Base-by-base conservation (phyloP, 75 land plant species). In the Picea glauca region DNA sequence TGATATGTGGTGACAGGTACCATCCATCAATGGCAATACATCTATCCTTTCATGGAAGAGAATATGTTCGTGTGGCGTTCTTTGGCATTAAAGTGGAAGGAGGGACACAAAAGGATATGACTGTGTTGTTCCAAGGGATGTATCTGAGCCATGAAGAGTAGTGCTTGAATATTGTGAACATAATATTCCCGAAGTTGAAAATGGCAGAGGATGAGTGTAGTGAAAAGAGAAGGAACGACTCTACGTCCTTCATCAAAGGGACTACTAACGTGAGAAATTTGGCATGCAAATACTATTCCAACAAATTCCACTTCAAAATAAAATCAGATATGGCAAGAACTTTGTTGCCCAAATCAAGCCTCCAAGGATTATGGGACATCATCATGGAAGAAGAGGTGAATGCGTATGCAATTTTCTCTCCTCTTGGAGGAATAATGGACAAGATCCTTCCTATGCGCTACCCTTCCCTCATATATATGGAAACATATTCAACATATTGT, bases 381-480 rank as follows among this genome's bases (percentile, higher is more conserved):
- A 26, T 26, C 31, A 38, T 79, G n/a, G 76, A 66, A 30, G 23
- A 50, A 11, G 58, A 79, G 31, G 15, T 72, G 32, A 40, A 60
- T 3, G 73, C 56, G 0, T 64, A 68, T 7, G 57, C 70, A 1
- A 31, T 79, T 20, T 54, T 79, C 17, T 43, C 50, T 20, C 80
- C 80, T 14, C 32, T 66, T 23, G 75, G 80, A n/a, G 80, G 80
- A 2, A 23, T 70, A 12, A 70, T 79, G 75, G 46, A 68, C 6
- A 21, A 5, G n/a, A 79, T 56, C n/a, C 17, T 13, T 14, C 57
- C 18, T 14, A 0, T 43, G 80, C 80, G 13, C 13, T 79, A 15
- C 58, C 80, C 20, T 79, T 79, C 38, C 80, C 80, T 12, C 80
- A 79, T 14, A 54, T 75, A 7, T 23, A 23, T 4, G 75, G 59